phyloP scores from a whole-genome alignment of 345 rosid species.

The Capsella bursapastoris region DNA sequence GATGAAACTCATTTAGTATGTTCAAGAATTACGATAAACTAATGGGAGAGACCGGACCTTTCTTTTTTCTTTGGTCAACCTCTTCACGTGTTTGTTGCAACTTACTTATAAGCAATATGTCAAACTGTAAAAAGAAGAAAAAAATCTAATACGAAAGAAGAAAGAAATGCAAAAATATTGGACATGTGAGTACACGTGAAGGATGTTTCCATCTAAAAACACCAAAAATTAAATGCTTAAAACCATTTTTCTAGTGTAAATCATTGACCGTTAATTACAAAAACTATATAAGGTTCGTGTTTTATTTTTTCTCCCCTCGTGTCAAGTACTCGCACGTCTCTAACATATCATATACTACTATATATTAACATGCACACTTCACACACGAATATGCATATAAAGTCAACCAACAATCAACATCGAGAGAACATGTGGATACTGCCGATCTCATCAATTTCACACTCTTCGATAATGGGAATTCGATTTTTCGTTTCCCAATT shows the following conservation, averaged over 20 bases:
- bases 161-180: conserved; percentile 10
- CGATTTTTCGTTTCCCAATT: conserved; percentile 11
- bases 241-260: conserved; percentile 11
- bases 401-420: conserved; percentile 40
- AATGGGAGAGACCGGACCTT: conserved; percentile 3
- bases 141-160: conserved; percentile 14
- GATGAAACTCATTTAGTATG: conserved; percentile 5
- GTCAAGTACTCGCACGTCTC: conserved; percentile 6
- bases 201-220: conserved; percentile 31
- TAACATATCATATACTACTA: conserved; percentile 1
- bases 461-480: conserved; percentile 13
- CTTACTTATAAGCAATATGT: conserved; percentile 10
- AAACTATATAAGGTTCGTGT: conserved; percentile 5
- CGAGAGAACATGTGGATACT: conserved; percentile 27
- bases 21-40: neutral
- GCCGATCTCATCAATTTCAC: conserved; percentile 38
- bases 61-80: conserved; percentile 24
- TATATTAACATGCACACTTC: neutral
- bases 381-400: conserved; percentile 7
- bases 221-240: conserved; percentile 27
- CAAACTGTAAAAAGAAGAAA: conserved; percentile 10
- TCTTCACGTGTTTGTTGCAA: conserved; percentile 29
- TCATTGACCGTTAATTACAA: conserved; percentile 34
- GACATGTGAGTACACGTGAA: conserved; percentile 46
- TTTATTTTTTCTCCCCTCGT: neutral